Base-by-base conservation (phyloP, 345 rosid species). In the Salix dunnii region DNA sequence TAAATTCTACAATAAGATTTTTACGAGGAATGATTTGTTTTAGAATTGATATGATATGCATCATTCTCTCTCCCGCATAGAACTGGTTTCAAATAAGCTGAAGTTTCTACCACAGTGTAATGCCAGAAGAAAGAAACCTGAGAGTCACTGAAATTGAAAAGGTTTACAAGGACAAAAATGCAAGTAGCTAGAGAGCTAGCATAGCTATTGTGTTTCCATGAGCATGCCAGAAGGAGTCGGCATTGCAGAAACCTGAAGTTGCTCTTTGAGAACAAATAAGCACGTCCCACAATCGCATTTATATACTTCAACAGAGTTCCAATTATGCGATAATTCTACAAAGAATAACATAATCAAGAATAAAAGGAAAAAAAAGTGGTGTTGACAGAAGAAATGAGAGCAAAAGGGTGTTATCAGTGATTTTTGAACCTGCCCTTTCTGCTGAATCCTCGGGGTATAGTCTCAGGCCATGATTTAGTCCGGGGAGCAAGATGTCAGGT, bases 131-230 rank as follows among this genome's bases (percentile, higher is more conserved):
- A 69, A 43, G 4, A 23, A 27, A 43, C 9, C 18, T 9, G 23
- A 12, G 40, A 36, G 25, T 62, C 46, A 42, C 46, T 42, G 14
- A 42, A 42, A 42, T 42, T 28, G 11, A 27, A 3, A 28, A 35
- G 17, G 65, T 7, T 21, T 2, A 4, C n/a, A 9, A 18, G 73
- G 20, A 42, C 11, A 21, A 20, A 61, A 71, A 36, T 58, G 49
- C 67, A 63, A 75, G 33, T 10, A 11, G 46, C 3, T 40, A 70
- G 65, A 72, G 74, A 10, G 46, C 46, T 42, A 74, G 68, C 86
- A 46, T 48, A 91, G 97, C 95, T 36, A 94, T 91, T 71, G 92
- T 71, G 28, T 94, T 92, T 81, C 98, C 98, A 38, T 91, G 96
- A 94, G 82, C 62, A 94, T 71, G 48, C 90, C 92, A 43, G 94